These are phyloP conservation scores for Periglandula ipomoeae DNA, from an alignment of 2,329 filamentous ascomycete species.

Conservation along the genomic window DNA sequence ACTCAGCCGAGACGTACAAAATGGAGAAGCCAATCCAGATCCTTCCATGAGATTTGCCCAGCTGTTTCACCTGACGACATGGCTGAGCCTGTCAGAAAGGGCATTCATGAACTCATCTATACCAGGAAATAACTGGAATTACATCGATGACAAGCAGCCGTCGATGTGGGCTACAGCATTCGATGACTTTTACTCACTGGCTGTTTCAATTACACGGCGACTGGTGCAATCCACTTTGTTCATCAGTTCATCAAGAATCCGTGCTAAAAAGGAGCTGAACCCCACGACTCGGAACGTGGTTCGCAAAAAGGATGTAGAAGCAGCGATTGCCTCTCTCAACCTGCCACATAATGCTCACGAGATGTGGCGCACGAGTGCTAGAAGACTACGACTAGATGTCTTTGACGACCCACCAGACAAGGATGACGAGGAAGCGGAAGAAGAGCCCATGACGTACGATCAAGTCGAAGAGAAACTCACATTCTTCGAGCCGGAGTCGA, in stretches of 20 bases:
- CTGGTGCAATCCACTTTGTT: slow-evolving; percentile 62
- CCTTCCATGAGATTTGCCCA: slow-evolving; percentile 37
- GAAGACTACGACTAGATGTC: slow-evolving; percentile 41
- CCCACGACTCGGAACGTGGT: slow-evolving; percentile 25
- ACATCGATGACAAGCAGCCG: slow-evolving; percentile 51
- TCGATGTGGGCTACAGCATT: slow-evolving; percentile 67
- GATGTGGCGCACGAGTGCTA: slow-evolving; percentile 40
- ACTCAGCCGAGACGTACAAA: slow-evolving; percentile 14
- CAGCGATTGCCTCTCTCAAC: slow-evolving; percentile 38
- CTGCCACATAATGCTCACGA: slow-evolving; percentile 26
- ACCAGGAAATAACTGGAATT: slow-evolving; percentile 58
- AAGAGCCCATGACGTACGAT: slow-evolving; percentile 31
- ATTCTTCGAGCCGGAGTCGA: background rate
- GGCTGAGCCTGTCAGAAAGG: slow-evolving; percentile 53
- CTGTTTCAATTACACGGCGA: slow-evolving; percentile 57
- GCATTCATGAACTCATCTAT: slow-evolving; percentile 68
- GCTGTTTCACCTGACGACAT: slow-evolving; percentile 50
- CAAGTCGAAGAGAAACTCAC: slow-evolving; percentile 33
- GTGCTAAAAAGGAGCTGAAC: slow-evolving; percentile 32
- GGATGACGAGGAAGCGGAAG: slow-evolving; percentile 14
- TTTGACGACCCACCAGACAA: slow-evolving; percentile 24
- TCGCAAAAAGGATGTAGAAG: slow-evolving; percentile 35
- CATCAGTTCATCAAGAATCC: slow-evolving; percentile 59
- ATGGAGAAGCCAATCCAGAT: background rate
- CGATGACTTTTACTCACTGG: slow-evolving; percentile 64